Percentiles rank a stretch among this genome's conserved stretches.
phyloP scores from a whole-genome alignment of 1,284 basidiomycete species.

The Mycena citricolor region DNA sequence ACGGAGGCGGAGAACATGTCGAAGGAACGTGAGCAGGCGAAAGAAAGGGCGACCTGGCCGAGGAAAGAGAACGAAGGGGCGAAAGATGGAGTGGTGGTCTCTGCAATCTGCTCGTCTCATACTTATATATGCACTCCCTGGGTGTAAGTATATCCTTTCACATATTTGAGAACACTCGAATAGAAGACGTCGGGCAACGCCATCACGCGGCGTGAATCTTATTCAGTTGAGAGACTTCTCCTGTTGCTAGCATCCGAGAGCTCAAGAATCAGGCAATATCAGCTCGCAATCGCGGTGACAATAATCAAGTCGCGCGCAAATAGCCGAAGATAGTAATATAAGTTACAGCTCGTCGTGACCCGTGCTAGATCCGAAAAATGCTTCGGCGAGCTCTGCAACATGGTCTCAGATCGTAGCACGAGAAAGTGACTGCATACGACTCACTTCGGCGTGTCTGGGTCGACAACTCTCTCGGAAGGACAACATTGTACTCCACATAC shows the following conservation, averaged over 20 bases:
- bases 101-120: slow-evolving; percentile 2
- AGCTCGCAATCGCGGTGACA: slow-evolving; percentile 13
- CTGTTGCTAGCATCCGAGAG: too few relatives aligned
- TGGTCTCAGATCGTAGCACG: slow-evolving; percentile 11
- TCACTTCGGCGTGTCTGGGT: slow-evolving; percentile 68
- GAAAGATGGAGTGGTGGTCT: slow-evolving; percentile 10
- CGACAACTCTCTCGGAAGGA: slow-evolving; percentile 74
- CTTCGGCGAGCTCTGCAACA: slow-evolving; percentile 51
- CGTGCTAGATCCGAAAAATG: slow-evolving; percentile 46
- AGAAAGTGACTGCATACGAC: slow-evolving; percentile 26
- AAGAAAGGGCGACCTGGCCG: slow-evolving; percentile 23
- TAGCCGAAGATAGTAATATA: slow-evolving; percentile 20
- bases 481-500: slow-evolving; percentile 89
- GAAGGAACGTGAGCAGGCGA: slow-evolving; percentile 10
- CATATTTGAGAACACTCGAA: background rate
- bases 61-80: slow-evolving; percentile 17
- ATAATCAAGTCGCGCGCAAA: slow-evolving; percentile 19
- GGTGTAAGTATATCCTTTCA: background rate
- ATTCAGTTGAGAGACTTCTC: too few relatives aligned
- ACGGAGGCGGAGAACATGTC: slow-evolving; percentile 18
- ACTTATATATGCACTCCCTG: too few relatives aligned
- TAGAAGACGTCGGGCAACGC: slow-evolving; percentile 16
- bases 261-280: too few relatives aligned
- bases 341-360: slow-evolving; percentile 56
- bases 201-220: too few relatives aligned